A percentile compares a stretch with the other conserved stretches of the same genome.
phyloP scores from a whole-genome alignment of 1,139 yeast genomes.

The Tardiomyces blankii region DNA sequence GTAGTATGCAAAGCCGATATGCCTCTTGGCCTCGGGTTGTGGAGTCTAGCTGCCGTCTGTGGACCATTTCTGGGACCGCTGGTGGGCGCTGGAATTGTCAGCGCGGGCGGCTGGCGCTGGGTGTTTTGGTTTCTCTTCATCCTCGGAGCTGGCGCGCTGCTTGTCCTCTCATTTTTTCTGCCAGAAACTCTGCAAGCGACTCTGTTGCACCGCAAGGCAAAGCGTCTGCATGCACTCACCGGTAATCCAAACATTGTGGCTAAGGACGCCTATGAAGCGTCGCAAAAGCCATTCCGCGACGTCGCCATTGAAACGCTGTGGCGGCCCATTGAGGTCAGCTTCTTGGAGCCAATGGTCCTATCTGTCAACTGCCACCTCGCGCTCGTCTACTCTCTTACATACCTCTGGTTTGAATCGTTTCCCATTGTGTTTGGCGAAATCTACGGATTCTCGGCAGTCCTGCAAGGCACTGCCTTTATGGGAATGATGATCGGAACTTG shows the following conservation, averaged over 20 bases:
- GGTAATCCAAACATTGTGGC: constrained; percentile 27
- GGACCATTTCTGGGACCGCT: constrained; percentile 75
- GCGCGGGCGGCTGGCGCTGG: constrained; percentile 51
- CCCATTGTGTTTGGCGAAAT: constrained; percentile 46
- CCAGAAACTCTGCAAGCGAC: constrained; percentile 56
- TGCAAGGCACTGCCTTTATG: constrained; percentile 36
- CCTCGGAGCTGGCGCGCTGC: constrained; percentile 38
- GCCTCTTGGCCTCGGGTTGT: constrained; percentile 60
- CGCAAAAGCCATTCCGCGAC: constrained; percentile 2
- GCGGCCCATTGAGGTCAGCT: constrained; percentile 44
- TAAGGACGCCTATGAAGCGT: constrained; percentile 7
- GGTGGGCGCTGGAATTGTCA: constrained; percentile 48
- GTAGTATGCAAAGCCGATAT: constrained; percentile 48
- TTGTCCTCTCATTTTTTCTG: constrained; percentile 35
- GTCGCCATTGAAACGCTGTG: constrained; percentile 20
- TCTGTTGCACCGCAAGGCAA: constrained; percentile 52
- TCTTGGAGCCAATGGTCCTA: constrained; percentile 52
- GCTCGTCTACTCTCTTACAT: constrained; percentile 45
- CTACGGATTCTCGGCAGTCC: constrained; percentile 22
- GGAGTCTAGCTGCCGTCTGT: constrained; percentile 54
- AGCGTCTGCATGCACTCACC: constrained; percentile 43
- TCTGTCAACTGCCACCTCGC: constrained; percentile 54
- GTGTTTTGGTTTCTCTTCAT: constrained; percentile 65
- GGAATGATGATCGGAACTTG: constrained; percentile 39
- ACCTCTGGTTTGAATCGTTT: constrained; percentile 51